These are phyloP conservation scores for Pythium graminicola DNA, from an alignment of 352 stramenopile species.

Conservation along the genomic window DNA sequence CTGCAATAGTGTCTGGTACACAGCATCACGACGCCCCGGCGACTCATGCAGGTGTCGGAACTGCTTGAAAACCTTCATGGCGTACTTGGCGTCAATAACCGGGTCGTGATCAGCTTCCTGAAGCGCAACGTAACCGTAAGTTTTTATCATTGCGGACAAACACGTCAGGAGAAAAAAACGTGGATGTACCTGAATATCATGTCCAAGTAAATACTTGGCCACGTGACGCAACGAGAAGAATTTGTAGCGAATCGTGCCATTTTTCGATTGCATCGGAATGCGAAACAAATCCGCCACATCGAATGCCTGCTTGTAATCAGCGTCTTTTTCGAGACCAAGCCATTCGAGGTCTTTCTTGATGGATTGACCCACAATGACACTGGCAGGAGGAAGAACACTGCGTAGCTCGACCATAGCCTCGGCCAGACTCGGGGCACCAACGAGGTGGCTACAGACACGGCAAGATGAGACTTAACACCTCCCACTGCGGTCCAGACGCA, in stretches of 20 bases:
- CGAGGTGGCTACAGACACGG: constrained; percentile 37
- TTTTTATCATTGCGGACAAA: no score
- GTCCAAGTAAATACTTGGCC: constrained; percentile 71
- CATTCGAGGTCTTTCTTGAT: constrained; percentile 92
- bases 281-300: constrained; percentile 83
- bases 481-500: neutral
- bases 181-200: constrained; percentile 58
- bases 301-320: constrained; percentile 83
- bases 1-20: constrained; percentile 76
- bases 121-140: no score
- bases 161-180: neutral
- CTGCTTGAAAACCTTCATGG: constrained; percentile 88
- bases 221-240: constrained; percentile 83
- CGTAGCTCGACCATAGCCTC: constrained; percentile 77
- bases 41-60: constrained; percentile 79
- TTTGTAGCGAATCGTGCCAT: constrained; percentile 71
- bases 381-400: constrained; percentile 62
- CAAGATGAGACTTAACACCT: neutral
- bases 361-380: constrained; percentile 88
- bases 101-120: constrained; percentile 76
- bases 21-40: constrained; percentile 60
- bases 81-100: constrained; percentile 79
- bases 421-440: constrained; percentile 55
- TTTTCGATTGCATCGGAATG: constrained; percentile 64
- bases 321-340: constrained; percentile 73